Conservation (phyloP, 352 stramenopile genomes). For the Globisporangium cystogenes region DNA sequence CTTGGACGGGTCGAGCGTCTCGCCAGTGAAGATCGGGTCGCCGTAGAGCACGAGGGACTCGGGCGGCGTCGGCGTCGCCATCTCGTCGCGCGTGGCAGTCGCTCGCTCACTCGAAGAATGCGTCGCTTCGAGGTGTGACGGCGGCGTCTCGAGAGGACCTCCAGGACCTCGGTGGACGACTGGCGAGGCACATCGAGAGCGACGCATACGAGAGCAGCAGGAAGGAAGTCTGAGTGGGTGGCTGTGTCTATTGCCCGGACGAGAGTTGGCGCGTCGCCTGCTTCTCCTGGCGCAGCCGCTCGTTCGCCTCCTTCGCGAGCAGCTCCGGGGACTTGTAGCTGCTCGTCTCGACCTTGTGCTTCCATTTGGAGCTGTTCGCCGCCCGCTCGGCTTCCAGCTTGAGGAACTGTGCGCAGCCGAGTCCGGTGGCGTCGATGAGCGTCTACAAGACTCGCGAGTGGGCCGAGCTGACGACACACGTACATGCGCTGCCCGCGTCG, state of each 20-base stretch:
- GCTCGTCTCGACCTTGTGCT: conserved; percentile 24
- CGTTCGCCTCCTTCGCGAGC: conserved; percentile 40
- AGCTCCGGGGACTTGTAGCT: conserved; percentile 58
- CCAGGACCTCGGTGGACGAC: too few species aligned
- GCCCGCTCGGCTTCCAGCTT: conserved; percentile 25
- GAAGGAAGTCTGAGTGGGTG: too few species aligned
- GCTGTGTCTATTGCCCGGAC: neutral
- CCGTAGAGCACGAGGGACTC: conserved; percentile 88
- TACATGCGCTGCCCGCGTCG: conserved; percentile 45
- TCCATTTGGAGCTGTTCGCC: conserved; percentile 47
- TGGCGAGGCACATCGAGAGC: too few species aligned
- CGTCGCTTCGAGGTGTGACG: conserved; percentile 3
- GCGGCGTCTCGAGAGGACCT: too few species aligned
- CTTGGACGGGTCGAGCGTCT: conserved; percentile 60
- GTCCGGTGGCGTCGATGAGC: neutral
- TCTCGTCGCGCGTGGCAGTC: conserved; percentile 7
- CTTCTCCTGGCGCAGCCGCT: conserved; percentile 46
- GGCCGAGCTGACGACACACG: neutral
- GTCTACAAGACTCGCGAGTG: neutral
- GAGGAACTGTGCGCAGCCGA: conserved; percentile 19
- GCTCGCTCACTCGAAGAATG: too few species aligned
- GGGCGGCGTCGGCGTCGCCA: conserved; percentile 61
- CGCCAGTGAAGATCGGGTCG: conserved; percentile 88
- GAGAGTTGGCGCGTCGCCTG: conserved; percentile 13
- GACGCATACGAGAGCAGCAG: too few species aligned